A percentile compares a stretch with the other conserved stretches of the same genome.
Evolutionary conservation across 805 yeast species (phyloP).

Genomic region (Priceomyces castillae): DNA sequence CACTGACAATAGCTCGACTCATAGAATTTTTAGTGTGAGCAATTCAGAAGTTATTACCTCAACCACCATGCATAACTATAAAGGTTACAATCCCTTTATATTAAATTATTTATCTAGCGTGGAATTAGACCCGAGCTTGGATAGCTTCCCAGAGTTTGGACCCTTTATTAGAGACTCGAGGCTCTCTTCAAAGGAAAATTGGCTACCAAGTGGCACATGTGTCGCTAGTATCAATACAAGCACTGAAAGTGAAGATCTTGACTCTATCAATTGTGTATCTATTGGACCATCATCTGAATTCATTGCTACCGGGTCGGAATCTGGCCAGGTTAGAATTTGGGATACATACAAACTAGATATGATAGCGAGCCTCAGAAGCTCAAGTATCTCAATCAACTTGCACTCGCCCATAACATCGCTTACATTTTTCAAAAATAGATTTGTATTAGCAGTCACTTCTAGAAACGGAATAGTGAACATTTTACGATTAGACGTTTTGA

Average conservation of each 20-base stretch:
- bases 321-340: constrained; percentile 77
- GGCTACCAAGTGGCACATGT: constrained; percentile 47
- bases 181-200: constrained; percentile 2
- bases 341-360: constrained; percentile 63
- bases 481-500: constrained; percentile 29
- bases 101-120: constrained; percentile 52
- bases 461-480: constrained; percentile 45
- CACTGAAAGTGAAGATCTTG: constrained; percentile 35
- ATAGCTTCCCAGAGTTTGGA: constrained; percentile 71
- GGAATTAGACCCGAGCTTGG: constrained; percentile 54
- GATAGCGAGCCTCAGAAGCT: constrained; percentile 49
- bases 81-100: constrained; percentile 65
- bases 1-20: constrained; percentile 22
- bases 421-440: constrained; percentile 49
- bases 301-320: constrained; percentile 75
- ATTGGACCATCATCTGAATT: constrained; percentile 61
- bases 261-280: constrained; percentile 51
- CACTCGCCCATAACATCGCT: constrained; percentile 50
- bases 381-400: constrained; percentile 47
- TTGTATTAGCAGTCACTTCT: constrained; percentile 58
- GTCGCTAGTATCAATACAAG: constrained; percentile 67
- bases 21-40: constrained; percentile 33
- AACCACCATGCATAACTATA: constrained; percentile 54
- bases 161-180: constrained; percentile 10
- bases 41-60: constrained; percentile 31